Evolutionary conservation across 176 grass and related monocot genomes (phyloP).

Genomic region (Alloteropsis semialata): DNA sequence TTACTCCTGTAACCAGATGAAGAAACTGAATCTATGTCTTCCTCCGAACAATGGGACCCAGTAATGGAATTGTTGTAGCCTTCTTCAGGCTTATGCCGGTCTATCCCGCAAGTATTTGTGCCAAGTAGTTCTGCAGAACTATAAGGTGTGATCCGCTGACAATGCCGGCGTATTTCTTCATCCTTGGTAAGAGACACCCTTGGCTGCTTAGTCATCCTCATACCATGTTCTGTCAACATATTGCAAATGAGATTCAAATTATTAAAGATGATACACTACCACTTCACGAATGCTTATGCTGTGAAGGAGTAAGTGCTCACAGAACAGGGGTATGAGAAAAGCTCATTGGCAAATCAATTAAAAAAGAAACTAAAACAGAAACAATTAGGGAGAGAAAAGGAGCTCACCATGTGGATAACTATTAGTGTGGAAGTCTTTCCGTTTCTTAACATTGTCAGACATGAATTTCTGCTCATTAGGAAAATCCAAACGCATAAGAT

Average conservation of each 20-base stretch:
- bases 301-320: not conserved
- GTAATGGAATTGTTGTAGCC: slow-evolving; percentile 14
- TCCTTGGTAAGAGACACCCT: slow-evolving; percentile 21
- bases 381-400: not conserved
- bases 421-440: slow-evolving; percentile 27
- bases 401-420: slow-evolving; percentile 39
- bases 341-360: not conserved
- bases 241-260: slow-evolving; percentile 19
- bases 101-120: slow-evolving; percentile 2
- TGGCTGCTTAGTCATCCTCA: slow-evolving; percentile 25
- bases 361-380: slow-evolving; percentile 10
- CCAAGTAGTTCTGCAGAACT: slow-evolving; percentile 18
- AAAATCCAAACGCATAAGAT: slow-evolving; percentile 1
- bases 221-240: slow-evolving; percentile 32
- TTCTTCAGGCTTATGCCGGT: not conserved
- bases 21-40: slow-evolving; percentile 14
- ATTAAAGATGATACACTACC: not conserved
- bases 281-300: not conserved
- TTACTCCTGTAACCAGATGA: not conserved
- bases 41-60: not conserved
- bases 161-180: not conserved
- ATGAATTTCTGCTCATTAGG: slow-evolving; percentile 10
- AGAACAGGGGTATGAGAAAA: not conserved
- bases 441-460: slow-evolving; percentile 47
- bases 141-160: not conserved